Base-by-base conservation (phyloP, 257 asterid genomes). In the Petunia secreta region DNA sequence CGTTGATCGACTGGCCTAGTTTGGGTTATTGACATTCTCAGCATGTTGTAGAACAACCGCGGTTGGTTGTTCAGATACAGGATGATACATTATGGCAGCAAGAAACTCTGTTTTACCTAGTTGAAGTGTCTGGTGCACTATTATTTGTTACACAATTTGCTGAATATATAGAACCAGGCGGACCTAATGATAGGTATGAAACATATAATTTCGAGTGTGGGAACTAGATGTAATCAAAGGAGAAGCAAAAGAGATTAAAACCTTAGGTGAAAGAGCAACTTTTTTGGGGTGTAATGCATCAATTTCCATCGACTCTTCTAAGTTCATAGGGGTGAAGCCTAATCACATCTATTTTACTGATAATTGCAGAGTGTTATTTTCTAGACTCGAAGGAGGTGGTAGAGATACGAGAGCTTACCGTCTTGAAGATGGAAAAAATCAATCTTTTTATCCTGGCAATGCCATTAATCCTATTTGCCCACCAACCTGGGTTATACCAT, bases 21-120 rank as follows among this genome's bases (percentile, higher is more conserved):
- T 11, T 66, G 13, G 6, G 53, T 8, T 41, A 40, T 66, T 40
- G 75, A 66, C 14, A n/a, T n/a, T n/a, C 53, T 66, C 75, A 15
- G 37, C 75, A 15, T 15, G 13, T 68, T 68, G 75, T 58, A 58
- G 3, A 58, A n/a, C 34, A 0, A 2, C 44, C 14, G 9, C 52
- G 50, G 2, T 41, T 1, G 36, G 13, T 66, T 66, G 13, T 39
- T 39, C 2, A 2, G 36, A 6, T 66, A 36, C 2, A 2, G 34
- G 50, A 43, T 66, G 1, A 57, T 57, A 13, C 41, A 41, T 40
- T 25, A 11, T 64, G 34, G 63, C 25, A 7, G 36, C 2, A 2
- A 0, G 0, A 3, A 40, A 15, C 0, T 13, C 53, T 0, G 6
- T 0, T 0, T 36, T 15, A 41, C 41, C 75, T 66, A 25, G 48